Percentiles rank a stretch among this genome's conserved stretches.
Conservation (phyloP, 116 monocot species). For the Cymodocea nodosa region DNA sequence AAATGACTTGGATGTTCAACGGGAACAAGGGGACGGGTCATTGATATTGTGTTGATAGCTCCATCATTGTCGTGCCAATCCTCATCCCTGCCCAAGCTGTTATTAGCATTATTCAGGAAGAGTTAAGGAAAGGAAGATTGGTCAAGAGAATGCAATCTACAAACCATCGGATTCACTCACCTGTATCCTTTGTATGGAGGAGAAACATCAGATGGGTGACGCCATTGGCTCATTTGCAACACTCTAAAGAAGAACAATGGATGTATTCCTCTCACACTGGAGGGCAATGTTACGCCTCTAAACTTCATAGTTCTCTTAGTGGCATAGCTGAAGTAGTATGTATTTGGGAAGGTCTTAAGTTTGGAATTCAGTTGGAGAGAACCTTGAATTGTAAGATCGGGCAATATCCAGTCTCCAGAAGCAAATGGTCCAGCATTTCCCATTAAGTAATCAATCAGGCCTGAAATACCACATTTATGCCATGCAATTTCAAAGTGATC, state of each 20-base stretch:
- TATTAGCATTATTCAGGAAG: background rate
- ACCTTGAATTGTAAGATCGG: slow-evolving; percentile 80
- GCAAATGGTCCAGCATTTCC: slow-evolving; percentile 73
- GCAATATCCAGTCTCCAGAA: slow-evolving; percentile 82
- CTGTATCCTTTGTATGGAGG: slow-evolving; percentile 83
- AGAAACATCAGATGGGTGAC: slow-evolving; percentile 28
- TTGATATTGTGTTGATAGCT: slow-evolving; percentile 81
- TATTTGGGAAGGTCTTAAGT: slow-evolving; percentile 69
- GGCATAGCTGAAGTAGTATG: slow-evolving; percentile 90
- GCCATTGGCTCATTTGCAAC: slow-evolving; percentile 76
- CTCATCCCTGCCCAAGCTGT: slow-evolving; percentile 43
- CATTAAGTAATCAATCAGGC: slow-evolving; percentile 47
- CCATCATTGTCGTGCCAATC: slow-evolving; percentile 98
- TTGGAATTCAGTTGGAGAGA: slow-evolving; percentile 42
- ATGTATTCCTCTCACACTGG: slow-evolving; percentile 53
- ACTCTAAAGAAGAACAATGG: slow-evolving; percentile 71
- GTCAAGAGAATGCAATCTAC: background rate
- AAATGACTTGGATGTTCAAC: slow-evolving; percentile 70
- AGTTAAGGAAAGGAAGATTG: background rate
- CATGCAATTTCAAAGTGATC: slow-evolving; percentile 79
- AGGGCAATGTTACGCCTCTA: slow-evolving; percentile 66
- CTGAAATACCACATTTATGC: slow-evolving; percentile 47
- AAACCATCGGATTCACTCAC: slow-evolving; percentile 11
- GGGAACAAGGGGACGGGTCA: slow-evolving; percentile 81
- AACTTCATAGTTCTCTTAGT: slow-evolving; percentile 67